Percentiles rank a stretch among this genome's conserved stretches.
Conservation (phyloP, 2,329 filamentous ascomycete species). For the Stenocarpella maydis region DNA sequence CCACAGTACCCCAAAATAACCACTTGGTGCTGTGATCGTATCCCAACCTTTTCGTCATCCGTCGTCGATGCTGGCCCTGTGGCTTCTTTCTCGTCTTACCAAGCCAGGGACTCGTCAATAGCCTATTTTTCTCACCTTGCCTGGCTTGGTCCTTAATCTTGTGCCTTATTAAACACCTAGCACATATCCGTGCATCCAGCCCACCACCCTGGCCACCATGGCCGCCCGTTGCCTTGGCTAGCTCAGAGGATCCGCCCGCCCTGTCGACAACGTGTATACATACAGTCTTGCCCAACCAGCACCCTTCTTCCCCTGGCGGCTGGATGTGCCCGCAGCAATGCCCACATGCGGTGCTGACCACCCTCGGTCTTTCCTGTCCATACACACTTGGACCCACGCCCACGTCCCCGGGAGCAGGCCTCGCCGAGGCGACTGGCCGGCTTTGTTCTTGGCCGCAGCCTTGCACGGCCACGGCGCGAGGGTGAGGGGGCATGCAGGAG, state of each 20-base stretch:
- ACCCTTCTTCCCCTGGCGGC: background rate
- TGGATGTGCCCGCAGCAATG: background rate
- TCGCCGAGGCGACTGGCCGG: background rate
- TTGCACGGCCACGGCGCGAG: background rate
- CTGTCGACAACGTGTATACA: conserved; percentile 3
- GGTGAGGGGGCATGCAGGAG: background rate
- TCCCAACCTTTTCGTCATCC: background rate
- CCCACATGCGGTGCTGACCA: conserved; percentile 27
- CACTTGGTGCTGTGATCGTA: too few relatives aligned
- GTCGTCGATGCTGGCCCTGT: too few relatives aligned
- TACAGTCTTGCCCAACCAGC: background rate
- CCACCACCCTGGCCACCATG: background rate
- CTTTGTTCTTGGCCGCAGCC: background rate
- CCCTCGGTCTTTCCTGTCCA: background rate
- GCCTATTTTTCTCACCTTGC: background rate
- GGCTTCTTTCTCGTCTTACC: background rate
- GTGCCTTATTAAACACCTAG: too few relatives aligned
- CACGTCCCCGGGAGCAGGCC: conserved; percentile 20
- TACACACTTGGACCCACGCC: conserved; percentile 14
- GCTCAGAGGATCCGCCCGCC: background rate
- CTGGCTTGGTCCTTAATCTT: too few relatives aligned
- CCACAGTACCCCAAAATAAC: background rate
- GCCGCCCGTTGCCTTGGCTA: too few relatives aligned
- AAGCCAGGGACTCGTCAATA: background rate
- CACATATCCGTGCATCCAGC: background rate